Evolutionary conservation across 345 rosid species (phyloP).

Genomic region (Populus simonii): DNA sequence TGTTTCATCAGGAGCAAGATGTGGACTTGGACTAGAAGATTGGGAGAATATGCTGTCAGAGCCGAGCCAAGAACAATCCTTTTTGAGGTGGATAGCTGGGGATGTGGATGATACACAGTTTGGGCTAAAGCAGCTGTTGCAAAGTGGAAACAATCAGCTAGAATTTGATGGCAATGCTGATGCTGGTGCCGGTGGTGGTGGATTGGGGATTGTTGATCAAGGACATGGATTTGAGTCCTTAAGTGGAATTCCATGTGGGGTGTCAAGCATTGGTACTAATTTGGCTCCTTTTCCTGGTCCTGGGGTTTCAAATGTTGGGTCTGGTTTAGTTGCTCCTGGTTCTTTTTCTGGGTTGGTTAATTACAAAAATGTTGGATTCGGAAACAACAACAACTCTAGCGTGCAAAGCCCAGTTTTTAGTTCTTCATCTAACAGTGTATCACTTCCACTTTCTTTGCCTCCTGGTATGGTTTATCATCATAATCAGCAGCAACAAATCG

Average conservation of each 20-base stretch:
- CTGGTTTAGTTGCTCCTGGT: slow-evolving; percentile 20
- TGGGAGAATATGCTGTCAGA: slow-evolving; percentile 54
- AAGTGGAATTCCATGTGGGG: slow-evolving; percentile 18
- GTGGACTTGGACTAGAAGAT: slow-evolving; percentile 45
- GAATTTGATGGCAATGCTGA: slow-evolving; percentile 38
- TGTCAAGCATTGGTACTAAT: slow-evolving; percentile 24
- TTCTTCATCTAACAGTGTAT: slow-evolving; percentile 19
- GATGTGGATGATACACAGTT: slow-evolving; percentile 45
- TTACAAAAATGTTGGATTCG: slow-evolving; percentile 22
- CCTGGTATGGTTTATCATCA: slow-evolving; percentile 28
- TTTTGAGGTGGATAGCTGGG: slow-evolving; percentile 47
- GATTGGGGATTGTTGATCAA: slow-evolving; percentile 39
- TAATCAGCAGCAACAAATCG: slow-evolving; percentile 29
- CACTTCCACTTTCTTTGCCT: slow-evolving; percentile 25
- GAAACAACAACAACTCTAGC: slow-evolving; percentile 14
- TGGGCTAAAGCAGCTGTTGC: slow-evolving; percentile 39
- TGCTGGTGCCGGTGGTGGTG: slow-evolving; percentile 10
- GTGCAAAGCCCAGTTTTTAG: slow-evolving; percentile 27
- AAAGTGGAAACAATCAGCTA: slow-evolving; percentile 25
- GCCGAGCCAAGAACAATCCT: slow-evolving; percentile 43
- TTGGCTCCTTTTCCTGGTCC: slow-evolving; percentile 29
- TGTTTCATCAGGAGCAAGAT: slow-evolving; percentile 35
- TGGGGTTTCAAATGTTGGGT: slow-evolving; percentile 23
- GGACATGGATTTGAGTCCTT: slow-evolving; percentile 28
- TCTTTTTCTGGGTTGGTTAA: slow-evolving; percentile 26